Evolutionary conservation across 371 early-diverging fungal species (phyloP), one percentile per base, ranked within the genome.

Genomic region (Mortierella sp.): DNA sequence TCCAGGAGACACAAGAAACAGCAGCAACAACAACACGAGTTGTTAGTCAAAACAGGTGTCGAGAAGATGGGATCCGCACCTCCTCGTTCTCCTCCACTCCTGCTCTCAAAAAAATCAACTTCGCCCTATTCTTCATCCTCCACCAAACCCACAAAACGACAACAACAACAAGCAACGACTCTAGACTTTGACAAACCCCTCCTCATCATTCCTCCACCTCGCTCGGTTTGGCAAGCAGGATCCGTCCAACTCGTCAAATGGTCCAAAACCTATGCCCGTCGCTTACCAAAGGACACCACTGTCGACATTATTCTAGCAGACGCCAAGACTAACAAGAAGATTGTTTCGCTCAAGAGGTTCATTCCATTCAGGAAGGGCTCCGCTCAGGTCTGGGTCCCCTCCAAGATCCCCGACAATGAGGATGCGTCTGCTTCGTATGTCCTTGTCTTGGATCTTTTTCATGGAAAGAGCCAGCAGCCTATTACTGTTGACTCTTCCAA

Each of bases 291-390:
- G 34, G 80, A 83, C n/a, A 83, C 84, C 24, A 83, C 84, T 4
- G 75, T 84, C 14, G 84, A 84, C 26, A 80, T 84, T 54, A 74
- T 84, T 44, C 78, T 84, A 4, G 65, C 75, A 21, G 80, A 84
- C 72, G 48, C 84, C 2, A 76, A 45, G 9, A 77, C 84, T 42
- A 80, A 80, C 68, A 70, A 65, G n/a, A 80, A 77, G 77, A 38
- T 84, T 6, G 42, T 63, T 70, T 77, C 84, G 10, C 73, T 84
- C 10, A 84, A 77, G 52, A 75, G 84, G 19, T 84, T 74, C 58
- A 77, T 84, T n/a, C 84, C 84, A 19, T 77, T 74, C 10, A 26
- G 57, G 5, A 80, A 77, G 68, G 80, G 80, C n/a, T 28, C 74
- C 13, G 80, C 80, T 11, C 48, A 76, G 31, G 84, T 84, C 31